Evolutionary conservation across 768 basidiomycete species (phyloP), one percentile per base, ranked within the genome.

Genomic region (Mrakia frigida): DNA sequence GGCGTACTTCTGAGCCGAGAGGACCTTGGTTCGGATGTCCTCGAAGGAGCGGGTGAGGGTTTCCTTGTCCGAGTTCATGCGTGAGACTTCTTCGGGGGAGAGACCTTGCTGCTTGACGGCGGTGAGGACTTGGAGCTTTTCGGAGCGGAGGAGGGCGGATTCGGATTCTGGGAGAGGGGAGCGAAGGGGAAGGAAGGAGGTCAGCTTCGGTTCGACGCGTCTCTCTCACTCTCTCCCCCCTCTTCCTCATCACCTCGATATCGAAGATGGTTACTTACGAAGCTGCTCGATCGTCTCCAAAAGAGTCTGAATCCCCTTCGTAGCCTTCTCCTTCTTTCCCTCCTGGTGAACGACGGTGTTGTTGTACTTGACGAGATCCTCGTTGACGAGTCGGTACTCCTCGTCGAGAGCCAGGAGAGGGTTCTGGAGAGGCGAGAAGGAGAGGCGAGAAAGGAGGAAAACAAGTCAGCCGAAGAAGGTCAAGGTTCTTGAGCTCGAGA

Each of bases 31-130:
- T 79, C 88, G 90, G 74, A 94, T 87, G 77, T 92, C 91, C 78
- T 91, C 89, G 73, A 94, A 84, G 79, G 87, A 91, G 70, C 89
- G 87, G 6, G 88, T 81, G 78, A 71, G 81, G 37, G 86, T 88
- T 80, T 94, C 92, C 75, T 93, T 91, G 79, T 98, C 94, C 6
- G 89, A 89, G 80, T 91, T 94, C 92, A 99, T 95, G 52, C 89
- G 89, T 73, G 88, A 84, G 59, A 97, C 93, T 83, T 99, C 95
- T 82, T 95, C 93, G 0, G 92, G 91, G 1, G 92, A 88, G 61
- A 99, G 87, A 81, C 97, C 95, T 83, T 99, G 97, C 43, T 85
- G 88, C 80, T 90, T 90, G 39, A 98, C 92, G 3, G 90, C 87
- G 0, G 87, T 86, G 13, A 85, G 84, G 35, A 94, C 86, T 74